A percentile compares a stretch with the other conserved stretches of the same genome.
phyloP scores from a whole-genome alignment of 2,329 filamentous ascomycete species.

The Talaromyces sp. region DNA sequence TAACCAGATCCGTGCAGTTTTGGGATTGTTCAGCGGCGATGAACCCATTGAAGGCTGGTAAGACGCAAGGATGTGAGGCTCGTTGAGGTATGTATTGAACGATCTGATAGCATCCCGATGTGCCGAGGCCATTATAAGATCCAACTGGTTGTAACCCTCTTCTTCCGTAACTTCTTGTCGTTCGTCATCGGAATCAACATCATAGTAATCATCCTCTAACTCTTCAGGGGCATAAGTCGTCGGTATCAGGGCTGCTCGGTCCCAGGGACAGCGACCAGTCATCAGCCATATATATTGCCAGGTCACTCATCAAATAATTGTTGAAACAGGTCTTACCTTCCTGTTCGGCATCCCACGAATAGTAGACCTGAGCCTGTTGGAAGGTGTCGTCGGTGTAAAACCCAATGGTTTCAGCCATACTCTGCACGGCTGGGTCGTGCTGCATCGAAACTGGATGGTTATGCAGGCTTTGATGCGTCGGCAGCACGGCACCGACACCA shows the following conservation, averaged over 20 bases:
- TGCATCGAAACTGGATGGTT: not conserved
- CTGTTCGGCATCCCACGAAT: slow-evolving; percentile 11
- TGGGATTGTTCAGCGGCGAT: slow-evolving; percentile 72
- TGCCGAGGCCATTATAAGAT: slow-evolving; percentile 42
- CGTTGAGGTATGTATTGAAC: slow-evolving; percentile 45
- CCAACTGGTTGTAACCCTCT: slow-evolving; percentile 35
- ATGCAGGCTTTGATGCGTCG: not conserved
- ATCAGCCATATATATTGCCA: slow-evolving; percentile 13
- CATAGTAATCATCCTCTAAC: slow-evolving; percentile 56
- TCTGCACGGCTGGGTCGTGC: not conserved
- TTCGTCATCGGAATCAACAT: slow-evolving; percentile 59
- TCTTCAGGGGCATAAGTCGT: slow-evolving; percentile 4
- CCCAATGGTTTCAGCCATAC: not conserved
- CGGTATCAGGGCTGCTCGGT: slow-evolving; percentile 6
- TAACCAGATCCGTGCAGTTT: slow-evolving; percentile 77
- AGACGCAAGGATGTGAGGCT: slow-evolving; percentile 52
- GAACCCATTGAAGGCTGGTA: slow-evolving; percentile 62
- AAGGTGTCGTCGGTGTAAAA: slow-evolving; percentile 9
- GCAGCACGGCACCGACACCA: not conserved
- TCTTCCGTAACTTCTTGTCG: slow-evolving; percentile 36
- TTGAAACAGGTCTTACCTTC: slow-evolving; percentile 14
- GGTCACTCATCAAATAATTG: slow-evolving; percentile 3
- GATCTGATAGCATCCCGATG: slow-evolving; percentile 45
- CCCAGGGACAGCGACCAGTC: slow-evolving; percentile 9
- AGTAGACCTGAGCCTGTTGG: slow-evolving; percentile 7